These are phyloP conservation scores for Diaporthe sp. DNA, from an alignment of 2,329 filamentous ascomycete genomes.

Conservation along the genomic window DNA sequence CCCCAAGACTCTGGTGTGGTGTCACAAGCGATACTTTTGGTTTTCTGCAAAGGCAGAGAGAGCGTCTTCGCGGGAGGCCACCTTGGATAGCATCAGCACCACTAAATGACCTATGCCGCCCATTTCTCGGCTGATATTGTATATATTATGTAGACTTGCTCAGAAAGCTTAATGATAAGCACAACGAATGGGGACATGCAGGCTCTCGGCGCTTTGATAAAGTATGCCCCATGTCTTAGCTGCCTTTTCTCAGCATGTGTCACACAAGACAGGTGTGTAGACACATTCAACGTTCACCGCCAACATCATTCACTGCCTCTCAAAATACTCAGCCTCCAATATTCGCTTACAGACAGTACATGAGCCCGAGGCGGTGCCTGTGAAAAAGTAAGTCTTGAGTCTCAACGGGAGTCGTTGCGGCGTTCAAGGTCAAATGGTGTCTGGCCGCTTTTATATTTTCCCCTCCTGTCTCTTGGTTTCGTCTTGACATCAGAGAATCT, in stretches of 20 bases:
- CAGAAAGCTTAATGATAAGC: too few relatives aligned
- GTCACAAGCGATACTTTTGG: not conserved
- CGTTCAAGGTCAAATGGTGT: not conserved
- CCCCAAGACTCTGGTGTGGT: not conserved
- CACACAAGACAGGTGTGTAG: too few relatives aligned
- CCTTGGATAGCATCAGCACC: not conserved
- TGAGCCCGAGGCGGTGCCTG: not conserved
- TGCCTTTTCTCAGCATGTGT: too few relatives aligned
- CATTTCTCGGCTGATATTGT: too few relatives aligned
- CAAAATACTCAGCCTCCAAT: too few relatives aligned
- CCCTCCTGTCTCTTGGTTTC: not conserved
- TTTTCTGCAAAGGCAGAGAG: not conserved
- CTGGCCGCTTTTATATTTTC: not conserved
- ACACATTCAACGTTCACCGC: too few relatives aligned
- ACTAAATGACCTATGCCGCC: too few relatives aligned
- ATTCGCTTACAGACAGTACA: not conserved
- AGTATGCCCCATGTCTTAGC: too few relatives aligned
- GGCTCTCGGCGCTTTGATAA: too few relatives aligned
- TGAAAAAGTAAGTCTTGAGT: not conserved
- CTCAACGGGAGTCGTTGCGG: not conserved
- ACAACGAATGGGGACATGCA: too few relatives aligned
- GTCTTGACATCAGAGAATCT: not conserved
- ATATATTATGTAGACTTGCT: not conserved
- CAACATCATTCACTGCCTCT: too few relatives aligned
- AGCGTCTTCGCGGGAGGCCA: too few relatives aligned